Base-by-base conservation (phyloP, 78 protist species). In the Guillardia theta region DNA sequence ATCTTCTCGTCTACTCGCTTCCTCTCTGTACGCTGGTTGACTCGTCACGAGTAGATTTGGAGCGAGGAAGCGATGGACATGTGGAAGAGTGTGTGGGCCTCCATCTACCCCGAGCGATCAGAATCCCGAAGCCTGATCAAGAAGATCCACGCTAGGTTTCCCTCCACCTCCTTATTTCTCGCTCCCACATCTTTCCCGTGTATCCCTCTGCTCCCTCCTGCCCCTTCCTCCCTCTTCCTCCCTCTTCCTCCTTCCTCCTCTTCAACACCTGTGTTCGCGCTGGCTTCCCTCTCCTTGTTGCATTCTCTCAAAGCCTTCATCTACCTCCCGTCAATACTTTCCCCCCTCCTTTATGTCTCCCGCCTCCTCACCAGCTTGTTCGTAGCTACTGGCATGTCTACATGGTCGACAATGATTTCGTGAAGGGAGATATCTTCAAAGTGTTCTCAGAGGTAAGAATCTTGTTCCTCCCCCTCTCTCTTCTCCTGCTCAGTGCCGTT, bases 401-500 rank as follows among this genome's bases (percentile, higher is more conserved):
- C 90, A 80, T 98, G 0, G 98, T 98, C 10, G 99, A 98, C 93
- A 97, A 98, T 92, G 97, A 98, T 92, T 98, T 78, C 78, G 93
- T 96, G 58, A 43, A 30, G 88, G 98, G 98, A 90, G 94, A 96
- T 64, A 95, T 83, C 78, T 53, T 93, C 92, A 4, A 70, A 6
- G 36, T 70, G 46, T 58, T 58, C 6, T 58, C 70, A 24, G 27
- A 58, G 6, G 70, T 58, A n/a, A n/a, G n/a, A n/a, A n/a, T 30
- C 6, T 58, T 58, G 4, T 1, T 30, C 70, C 70, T 58, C 70
- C 70, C 70, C 6, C 70, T 58, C 70, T 30, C 70, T 58, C 70
- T 30, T 30, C 27, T 6, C 70, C 70, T 1, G 70, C n/a, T n/a
- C n/a, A n/a, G n/a, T n/a, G n/a, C n/a, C n/a, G n/a, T n/a, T n/a